Conservation (phyloP, 2,329 filamentous ascomycete species). For the Fusarium haematococcum region DNA sequence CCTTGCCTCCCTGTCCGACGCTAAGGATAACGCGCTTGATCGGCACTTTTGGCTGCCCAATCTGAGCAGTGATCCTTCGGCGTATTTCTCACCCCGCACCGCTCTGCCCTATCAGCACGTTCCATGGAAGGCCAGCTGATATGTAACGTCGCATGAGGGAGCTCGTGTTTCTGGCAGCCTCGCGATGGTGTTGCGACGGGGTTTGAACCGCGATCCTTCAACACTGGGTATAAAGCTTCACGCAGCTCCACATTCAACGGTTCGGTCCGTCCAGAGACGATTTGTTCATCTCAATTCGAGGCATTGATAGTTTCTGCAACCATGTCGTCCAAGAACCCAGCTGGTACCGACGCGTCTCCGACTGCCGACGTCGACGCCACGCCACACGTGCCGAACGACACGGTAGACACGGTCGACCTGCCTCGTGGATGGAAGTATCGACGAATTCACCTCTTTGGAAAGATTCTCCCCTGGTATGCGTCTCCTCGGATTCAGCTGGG, state of each 20-base stretch:
- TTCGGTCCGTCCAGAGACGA: neutral
- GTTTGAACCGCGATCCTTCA: neutral
- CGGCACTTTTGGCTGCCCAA: neutral
- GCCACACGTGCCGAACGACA: neutral
- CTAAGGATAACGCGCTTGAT: neutral
- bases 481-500: constrained; percentile 78
- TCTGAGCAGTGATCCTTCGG: neutral
- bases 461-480: constrained; percentile 68
- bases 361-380: neutral
- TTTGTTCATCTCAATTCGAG: neutral
- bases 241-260: neutral
- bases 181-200: neutral
- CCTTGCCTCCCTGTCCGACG: neutral
- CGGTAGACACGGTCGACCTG: constrained; percentile 9
- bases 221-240: neutral
- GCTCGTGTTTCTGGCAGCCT: neutral
- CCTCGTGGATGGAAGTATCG: constrained; percentile 42
- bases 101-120: neutral
- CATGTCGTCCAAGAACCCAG: neutral
- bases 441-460: constrained; percentile 33
- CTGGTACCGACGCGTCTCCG: neutral
- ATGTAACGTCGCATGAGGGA: neutral
- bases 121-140: neutral
- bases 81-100: neutral
- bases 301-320: neutral